phyloP scores from a whole-genome alignment of 345 rosid species.

The Populus nigra region DNA sequence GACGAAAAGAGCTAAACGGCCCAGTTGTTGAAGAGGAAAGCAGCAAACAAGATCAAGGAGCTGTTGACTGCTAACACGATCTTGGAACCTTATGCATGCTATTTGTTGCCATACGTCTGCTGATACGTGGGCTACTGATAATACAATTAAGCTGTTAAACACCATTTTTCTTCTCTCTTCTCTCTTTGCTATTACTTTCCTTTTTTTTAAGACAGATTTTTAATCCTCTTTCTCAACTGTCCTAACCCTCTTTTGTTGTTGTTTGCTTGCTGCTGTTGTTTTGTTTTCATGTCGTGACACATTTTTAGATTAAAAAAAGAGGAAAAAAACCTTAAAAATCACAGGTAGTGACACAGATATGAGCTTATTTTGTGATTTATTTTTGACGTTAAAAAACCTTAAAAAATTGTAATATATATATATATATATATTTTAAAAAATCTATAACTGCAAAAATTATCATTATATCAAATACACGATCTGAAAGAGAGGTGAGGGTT shows the following conservation, averaged over 20 bases:
- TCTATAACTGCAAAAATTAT: no score
- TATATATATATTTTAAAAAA: no score
- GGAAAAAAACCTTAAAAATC: not conserved
- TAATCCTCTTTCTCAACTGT: not conserved
- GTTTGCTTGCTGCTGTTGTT: not conserved
- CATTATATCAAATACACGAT: no score
- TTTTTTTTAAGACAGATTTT: not conserved
- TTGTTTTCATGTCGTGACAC: not conserved
- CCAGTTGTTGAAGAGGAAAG: slow-evolving; percentile 60
- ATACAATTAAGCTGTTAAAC: slow-evolving; percentile 43
- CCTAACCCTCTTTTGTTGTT: not conserved
- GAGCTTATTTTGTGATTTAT: not conserved
- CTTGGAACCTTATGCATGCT: slow-evolving; percentile 39
- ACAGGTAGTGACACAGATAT: not conserved
- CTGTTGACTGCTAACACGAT: slow-evolving; percentile 45
- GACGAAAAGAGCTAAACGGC: slow-evolving; percentile 51
- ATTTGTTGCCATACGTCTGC: slow-evolving; percentile 45
- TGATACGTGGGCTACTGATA: slow-evolving; percentile 48
- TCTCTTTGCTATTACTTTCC: not conserved
- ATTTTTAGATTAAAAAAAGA: not conserved
- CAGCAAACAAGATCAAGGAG: slow-evolving; percentile 64
- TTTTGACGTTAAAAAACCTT: no score
- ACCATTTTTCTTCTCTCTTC: slow-evolving; percentile 39
- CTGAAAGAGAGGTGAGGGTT: no score
- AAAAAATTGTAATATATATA: no score